These are phyloP conservation scores for Cystobasidium onofrii DNA, from an alignment of 768 basidiomycete genomes.

Conservation along the genomic window DNA sequence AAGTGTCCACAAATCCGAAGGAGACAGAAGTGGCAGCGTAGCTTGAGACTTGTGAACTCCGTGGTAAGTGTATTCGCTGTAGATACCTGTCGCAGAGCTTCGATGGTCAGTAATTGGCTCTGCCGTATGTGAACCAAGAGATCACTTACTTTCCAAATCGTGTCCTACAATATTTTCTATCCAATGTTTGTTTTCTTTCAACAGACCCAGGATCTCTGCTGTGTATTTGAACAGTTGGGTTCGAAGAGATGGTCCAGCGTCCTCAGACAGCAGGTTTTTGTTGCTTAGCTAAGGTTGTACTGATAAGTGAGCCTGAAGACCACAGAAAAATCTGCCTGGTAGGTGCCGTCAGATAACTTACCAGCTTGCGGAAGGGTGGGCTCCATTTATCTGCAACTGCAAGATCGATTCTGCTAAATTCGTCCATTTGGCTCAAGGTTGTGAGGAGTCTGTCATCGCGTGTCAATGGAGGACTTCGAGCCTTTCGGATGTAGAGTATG, in stretches of 20 bases:
- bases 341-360: too few species aligned
- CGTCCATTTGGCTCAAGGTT: background rate
- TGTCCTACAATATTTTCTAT: background rate
- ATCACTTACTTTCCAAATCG: background rate
- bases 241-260: background rate
- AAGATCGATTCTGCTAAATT: background rate
- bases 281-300: too few species aligned
- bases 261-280: background rate
- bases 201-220: background rate
- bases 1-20: background rate
- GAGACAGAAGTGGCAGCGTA: background rate
- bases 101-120: too few species aligned
- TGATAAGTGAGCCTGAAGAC: too few species aligned
- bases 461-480: background rate
- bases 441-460: background rate
- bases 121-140: too few species aligned
- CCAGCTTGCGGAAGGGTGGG: background rate
- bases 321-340: too few species aligned
- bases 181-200: background rate
- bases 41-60: background rate
- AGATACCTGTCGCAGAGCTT: too few species aligned
- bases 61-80: too few species aligned
- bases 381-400: background rate
- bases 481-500: too few species aligned
- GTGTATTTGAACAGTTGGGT: background rate